Percentiles rank a stretch among this genome's conserved stretches.
These are phyloP conservation scores for Ceratocystis ficicola DNA, from an alignment of 2,329 filamentous ascomycete genomes.

Conservation along the genomic window DNA sequence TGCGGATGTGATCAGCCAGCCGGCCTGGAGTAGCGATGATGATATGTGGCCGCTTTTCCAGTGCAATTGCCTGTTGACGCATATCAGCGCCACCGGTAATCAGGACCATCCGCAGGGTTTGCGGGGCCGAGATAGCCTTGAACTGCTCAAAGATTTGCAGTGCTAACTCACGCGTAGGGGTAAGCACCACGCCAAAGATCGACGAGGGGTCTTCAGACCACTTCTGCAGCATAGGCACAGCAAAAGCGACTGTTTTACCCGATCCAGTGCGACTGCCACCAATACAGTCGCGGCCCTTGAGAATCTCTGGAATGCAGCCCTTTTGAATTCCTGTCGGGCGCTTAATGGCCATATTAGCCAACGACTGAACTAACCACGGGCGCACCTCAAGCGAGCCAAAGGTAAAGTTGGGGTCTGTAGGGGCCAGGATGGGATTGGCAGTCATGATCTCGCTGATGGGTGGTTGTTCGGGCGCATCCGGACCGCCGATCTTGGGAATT, in stretches of 20 bases:
- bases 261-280: constrained; percentile 90
- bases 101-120: constrained; percentile 77
- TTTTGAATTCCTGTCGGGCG: constrained; percentile 87
- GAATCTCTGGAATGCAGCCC: constrained; percentile 81
- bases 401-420: constrained; percentile 45
- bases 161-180: constrained; percentile 81
- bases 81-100: constrained; percentile 90
- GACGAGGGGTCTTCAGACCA: constrained; percentile 88
- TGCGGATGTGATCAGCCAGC: constrained; percentile 84
- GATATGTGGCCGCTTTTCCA: constrained; percentile 72
- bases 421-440: constrained; percentile 36
- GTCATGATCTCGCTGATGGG: constrained; percentile 22
- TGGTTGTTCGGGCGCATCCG: constrained; percentile 18
- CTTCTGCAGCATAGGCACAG: constrained; percentile 82
- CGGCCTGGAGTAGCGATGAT: constrained; percentile 91
- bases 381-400: constrained; percentile 63
- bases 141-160: constrained; percentile 95
- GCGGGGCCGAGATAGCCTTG: constrained; percentile 78
- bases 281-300: constrained; percentile 86
- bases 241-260: constrained; percentile 93
- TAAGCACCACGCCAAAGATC: constrained; percentile 81
- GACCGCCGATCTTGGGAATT: constrained; percentile 23
- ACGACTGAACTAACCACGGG: constrained; percentile 78
- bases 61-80: constrained; percentile 73
- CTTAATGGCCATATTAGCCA: constrained; percentile 66